These are phyloP conservation scores for Cutaneotrichosporon sp. DNA, from an alignment of 1,284 basidiomycete genomes.

Conservation along the genomic window DNA sequence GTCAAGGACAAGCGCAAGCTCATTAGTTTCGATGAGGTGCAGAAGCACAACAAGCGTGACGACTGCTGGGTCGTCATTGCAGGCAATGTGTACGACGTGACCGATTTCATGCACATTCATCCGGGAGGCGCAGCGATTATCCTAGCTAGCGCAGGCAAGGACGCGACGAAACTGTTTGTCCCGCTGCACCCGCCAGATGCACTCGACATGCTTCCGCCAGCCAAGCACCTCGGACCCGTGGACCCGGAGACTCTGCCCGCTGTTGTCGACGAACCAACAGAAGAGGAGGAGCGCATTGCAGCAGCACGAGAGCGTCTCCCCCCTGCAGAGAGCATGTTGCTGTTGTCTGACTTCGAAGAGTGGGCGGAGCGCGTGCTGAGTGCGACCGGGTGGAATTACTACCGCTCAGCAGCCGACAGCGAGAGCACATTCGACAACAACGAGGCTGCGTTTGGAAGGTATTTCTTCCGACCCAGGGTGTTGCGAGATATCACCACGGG, in stretches of 20 bases:
- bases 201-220: conserved; percentile 48
- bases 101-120: conserved; percentile 63
- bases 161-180: conserved; percentile 54
- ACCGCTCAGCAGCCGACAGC: conserved; percentile 53
- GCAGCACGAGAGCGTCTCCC: conserved; percentile 58
- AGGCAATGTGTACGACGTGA: conserved; percentile 56
- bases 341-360: conserved; percentile 62
- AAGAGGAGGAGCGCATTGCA: conserved; percentile 62
- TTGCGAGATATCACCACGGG: conserved; percentile 34
- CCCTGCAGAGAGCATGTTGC: conserved; percentile 63
- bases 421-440: conserved; percentile 53
- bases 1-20: conserved; percentile 60
- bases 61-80: conserved; percentile 81
- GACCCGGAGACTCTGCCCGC: conserved; percentile 55
- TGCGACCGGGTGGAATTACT: conserved; percentile 56
- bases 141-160: conserved; percentile 55
- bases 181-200: conserved; percentile 51
- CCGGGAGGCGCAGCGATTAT: conserved; percentile 56
- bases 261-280: conserved; percentile 54
- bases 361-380: conserved; percentile 49
- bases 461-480: conserved; percentile 55
- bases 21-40: conserved; percentile 53
- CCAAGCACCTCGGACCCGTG: conserved; percentile 67
- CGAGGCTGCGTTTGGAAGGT: conserved; percentile 51
- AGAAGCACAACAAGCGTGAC: conserved; percentile 53